Base-by-base conservation (phyloP, 1,284 basidiomycete genomes). In the Cutaneotrichosporon cavernicola region DNA sequence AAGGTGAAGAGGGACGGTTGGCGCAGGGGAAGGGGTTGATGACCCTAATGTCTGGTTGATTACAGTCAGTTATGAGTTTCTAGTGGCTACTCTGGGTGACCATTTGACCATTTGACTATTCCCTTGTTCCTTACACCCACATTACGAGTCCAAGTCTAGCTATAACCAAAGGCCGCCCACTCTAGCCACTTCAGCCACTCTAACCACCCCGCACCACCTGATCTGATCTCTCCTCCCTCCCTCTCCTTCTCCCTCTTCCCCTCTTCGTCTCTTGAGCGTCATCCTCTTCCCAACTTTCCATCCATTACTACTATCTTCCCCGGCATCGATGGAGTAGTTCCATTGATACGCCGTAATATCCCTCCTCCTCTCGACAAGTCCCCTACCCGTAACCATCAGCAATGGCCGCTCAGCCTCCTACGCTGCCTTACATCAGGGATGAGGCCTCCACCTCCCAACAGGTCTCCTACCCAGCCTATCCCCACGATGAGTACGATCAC, bases 391-490 rank as follows among this genome's bases (percentile, higher is more conserved):
- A 31, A 11, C 30, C 31, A n/a, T 21, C 53, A 50, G 32, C 43
- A 31, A 68, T 66, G 65, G 60, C 65, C 21, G 65, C 64, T 13
- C 69, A 75, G 58, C 67, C 71, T 11, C 72, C 72, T 9, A 68
- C 73, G 10, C 68, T 78, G 22, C 76, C 76, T 11, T 80, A 80
- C 61, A 73, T 76, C 50, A 66, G 79, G 38, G 79, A 78, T 64
- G 76, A 74, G 62, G 73, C 72, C 5, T 77, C 77, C 8, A 79
- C 77, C n/a, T 77, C 79, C 9, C 75, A 78, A 51, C 72, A 71
- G 22, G 72, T 74, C 31, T 73, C 76, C 0, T 74, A 77, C 55
- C 73, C 72, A 2, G 62, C 70, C 10, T 74, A 73, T 56, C 69
- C 67, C 2, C 60, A 65, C 14, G 72, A 72, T 18, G 62, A 67